Base-by-base conservation (phyloP, 306 rosid species). In the Cicer judaicum region DNA sequence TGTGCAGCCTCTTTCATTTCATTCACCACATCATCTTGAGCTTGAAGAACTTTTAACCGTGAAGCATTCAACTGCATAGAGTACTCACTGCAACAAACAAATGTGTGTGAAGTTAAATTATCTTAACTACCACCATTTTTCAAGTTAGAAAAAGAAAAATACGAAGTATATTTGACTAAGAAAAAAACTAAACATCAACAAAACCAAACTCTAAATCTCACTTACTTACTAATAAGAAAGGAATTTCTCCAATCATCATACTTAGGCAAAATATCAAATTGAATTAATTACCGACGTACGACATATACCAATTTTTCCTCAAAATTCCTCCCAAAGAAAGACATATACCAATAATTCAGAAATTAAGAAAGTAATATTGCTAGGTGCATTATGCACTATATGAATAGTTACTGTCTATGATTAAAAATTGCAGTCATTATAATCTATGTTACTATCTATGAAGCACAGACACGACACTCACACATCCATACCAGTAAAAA, bases 1-100 rank as follows among this genome's bases (percentile, higher is more conserved):
- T 93, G 72, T 10, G 96, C 96, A 19, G 84, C 86, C 7, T 94
- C 98, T 84, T 90, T 94, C 96, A 94, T 94, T 86, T 88, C 43
- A 85, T 84, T 92, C 44, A 91, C 88, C 67, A 90, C 87, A 16
- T 91, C 97, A 83, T 94, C 98, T 66, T 94, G 98, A 38, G 98
- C 98, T 85, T 94, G 98, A 77, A 94, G 98, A 86, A 94, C 96
- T 80, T 94, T 90, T 70, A 94, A 84, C 69, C 97, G 81, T 77
- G 94, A 89, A 80, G 97, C 94, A 79, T 89, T 91, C 70, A 88
- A 80, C 85, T 91, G 98, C 98, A 94, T 94, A 55, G 98, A 94
- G 81, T 94, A 94, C 88, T 94, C 98, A 49, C 98, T 94, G 89
- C 79, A 87, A 79, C 78, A 80, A 73, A 53, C 53, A 75, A 71